Percentiles rank a stretch among this genome's conserved stretches.
Evolutionary conservation across 441 rosid genomes (phyloP).

Genomic region (Adansonia grandidieri): DNA sequence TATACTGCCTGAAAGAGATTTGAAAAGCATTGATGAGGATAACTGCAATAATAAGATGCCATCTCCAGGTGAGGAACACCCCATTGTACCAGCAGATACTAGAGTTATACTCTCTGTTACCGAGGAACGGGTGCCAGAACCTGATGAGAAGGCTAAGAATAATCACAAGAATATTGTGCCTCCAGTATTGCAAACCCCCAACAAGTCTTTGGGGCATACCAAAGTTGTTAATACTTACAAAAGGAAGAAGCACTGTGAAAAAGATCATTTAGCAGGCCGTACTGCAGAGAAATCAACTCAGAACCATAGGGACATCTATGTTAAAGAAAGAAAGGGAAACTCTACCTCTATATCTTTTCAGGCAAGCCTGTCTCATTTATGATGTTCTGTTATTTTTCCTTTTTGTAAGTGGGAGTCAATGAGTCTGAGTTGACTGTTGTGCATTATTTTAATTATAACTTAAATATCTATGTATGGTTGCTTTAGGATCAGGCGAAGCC

Average conservation of each 20-base stretch:
- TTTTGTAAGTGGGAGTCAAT: conserved; percentile 4
- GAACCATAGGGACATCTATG: conserved; percentile 36
- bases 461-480: conserved; percentile 26
- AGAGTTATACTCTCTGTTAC: conserved; percentile 32
- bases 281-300: conserved; percentile 41
- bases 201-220: conserved; percentile 40
- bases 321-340: conserved; percentile 53
- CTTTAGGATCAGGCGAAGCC: conserved; percentile 59
- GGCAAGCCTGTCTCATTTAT: conserved; percentile 19
- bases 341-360: conserved; percentile 32
- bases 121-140: conserved; percentile 38
- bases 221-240: conserved; percentile 39
- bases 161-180: conserved; percentile 33
- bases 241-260: conserved; percentile 46
- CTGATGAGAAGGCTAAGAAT: conserved; percentile 38
- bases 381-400: not conserved
- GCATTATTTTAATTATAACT: conserved; percentile 10
- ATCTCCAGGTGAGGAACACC: conserved; percentile 33
- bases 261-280: conserved; percentile 34
- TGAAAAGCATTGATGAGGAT: conserved; percentile 33
- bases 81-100: conserved; percentile 26
- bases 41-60: conserved; percentile 35
- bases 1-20: conserved; percentile 40
- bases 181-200: conserved; percentile 42
- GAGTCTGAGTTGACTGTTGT: not conserved